These are phyloP conservation scores for Yarrowia deformans DNA, from an alignment of 805 yeast genomes.

Conservation along the genomic window DNA sequence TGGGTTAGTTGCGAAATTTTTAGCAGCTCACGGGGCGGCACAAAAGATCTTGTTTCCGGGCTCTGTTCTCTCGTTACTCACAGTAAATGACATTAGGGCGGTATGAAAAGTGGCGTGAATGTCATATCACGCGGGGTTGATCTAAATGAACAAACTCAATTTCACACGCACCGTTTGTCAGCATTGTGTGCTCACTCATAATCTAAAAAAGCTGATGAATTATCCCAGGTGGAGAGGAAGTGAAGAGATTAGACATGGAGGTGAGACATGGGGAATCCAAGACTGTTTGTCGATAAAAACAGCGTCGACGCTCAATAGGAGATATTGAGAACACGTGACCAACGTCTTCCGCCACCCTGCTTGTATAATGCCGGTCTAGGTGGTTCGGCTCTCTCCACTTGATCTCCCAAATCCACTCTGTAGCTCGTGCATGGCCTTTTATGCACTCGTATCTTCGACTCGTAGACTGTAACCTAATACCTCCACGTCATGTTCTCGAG, in stretches of 20 bases:
- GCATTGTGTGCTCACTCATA: conserved; percentile 9
- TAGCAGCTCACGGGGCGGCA: not conserved
- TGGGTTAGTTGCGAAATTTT: not conserved
- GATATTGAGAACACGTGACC: too few species aligned
- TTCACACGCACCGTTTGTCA: conserved; percentile 21
- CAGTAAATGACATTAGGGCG: conserved; percentile 38
- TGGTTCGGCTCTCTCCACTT: not conserved
- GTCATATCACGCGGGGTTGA: conserved; percentile 23
- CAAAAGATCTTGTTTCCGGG: conserved; percentile 30
- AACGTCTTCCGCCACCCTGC: too few species aligned
- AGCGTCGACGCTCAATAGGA: too few species aligned
- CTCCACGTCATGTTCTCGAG: conserved; percentile 58
- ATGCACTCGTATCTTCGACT: conserved; percentile 30
- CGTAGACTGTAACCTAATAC: conserved; percentile 34
- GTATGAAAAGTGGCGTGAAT: conserved; percentile 18
- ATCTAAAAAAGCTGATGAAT: conserved; percentile 7
- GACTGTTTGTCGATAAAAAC: too few species aligned
- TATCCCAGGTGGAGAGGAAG: not conserved
- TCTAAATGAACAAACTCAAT: conserved; percentile 29
- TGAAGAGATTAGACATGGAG: not conserved
- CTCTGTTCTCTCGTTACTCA: conserved; percentile 8
- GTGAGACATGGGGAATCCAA: not conserved
- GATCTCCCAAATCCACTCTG: not conserved
- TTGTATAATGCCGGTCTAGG: too few species aligned
- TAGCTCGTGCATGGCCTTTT: conserved; percentile 1